phyloP scores from a whole-genome alignment of 176 grass and related monocot genomes.

The Ananas comosus region DNA sequence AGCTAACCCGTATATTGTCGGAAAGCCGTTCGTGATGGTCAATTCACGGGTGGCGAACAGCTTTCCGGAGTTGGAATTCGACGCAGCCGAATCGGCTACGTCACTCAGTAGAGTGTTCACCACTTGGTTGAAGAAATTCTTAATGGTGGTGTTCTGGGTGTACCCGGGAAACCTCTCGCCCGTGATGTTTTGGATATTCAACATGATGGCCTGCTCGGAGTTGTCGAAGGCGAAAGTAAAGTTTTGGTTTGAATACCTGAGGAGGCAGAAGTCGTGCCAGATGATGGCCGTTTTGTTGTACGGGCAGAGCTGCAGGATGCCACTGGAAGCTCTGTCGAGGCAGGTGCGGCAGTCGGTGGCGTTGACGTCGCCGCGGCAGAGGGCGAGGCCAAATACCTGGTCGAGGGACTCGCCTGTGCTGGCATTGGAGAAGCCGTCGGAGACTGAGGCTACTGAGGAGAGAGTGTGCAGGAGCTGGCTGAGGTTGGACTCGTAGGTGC shows the following conservation, averaged over 20 bases:
- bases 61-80: not conserved
- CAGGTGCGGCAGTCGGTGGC: constrained; percentile 8
- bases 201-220: not conserved
- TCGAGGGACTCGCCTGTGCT: not conserved
- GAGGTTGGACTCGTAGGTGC: constrained; percentile 29
- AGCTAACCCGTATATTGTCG: no score
- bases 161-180: not conserved
- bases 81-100: constrained; percentile 14
- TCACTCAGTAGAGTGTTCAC: constrained; percentile 2
- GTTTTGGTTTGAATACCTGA: constrained; percentile 1
- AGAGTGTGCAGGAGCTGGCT: constrained; percentile 10
- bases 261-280: constrained; percentile 3
- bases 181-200: constrained; percentile 8
- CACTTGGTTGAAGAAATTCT: constrained; percentile 4
- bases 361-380: constrained; percentile 18
- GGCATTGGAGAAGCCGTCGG: constrained; percentile 8
- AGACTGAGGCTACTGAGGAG: not conserved
- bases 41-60: constrained; percentile 15
- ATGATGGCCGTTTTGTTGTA: not conserved
- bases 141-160: not conserved
- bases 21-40: constrained; percentile 5
- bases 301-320: constrained; percentile 1
- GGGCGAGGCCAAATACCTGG: constrained; percentile 22
- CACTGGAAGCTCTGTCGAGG: not conserved
- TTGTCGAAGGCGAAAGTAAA: constrained; percentile 1